phyloP scores from a whole-genome alignment of 768 basidiomycete genomes.

The Russula sp. region DNA sequence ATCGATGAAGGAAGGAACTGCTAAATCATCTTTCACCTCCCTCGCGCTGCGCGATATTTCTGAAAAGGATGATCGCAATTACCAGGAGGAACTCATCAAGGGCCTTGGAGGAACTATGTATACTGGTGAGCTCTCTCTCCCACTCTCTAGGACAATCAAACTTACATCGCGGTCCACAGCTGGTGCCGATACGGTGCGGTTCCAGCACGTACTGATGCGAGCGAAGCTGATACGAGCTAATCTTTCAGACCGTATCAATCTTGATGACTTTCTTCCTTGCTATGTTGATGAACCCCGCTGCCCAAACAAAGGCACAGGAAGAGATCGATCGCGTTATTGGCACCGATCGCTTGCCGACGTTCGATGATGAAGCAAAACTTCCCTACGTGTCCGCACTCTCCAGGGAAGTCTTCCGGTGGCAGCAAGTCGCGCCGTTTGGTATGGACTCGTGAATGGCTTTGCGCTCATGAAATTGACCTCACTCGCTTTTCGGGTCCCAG shows the following conservation, averaged over 20 bases:
- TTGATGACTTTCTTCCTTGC: slow-evolving; percentile 25
- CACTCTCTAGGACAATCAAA: not conserved
- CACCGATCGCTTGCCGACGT: slow-evolving; percentile 26
- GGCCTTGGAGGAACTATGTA: slow-evolving; percentile 20
- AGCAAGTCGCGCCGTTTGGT: slow-evolving; percentile 25
- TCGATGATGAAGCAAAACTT: slow-evolving; percentile 25
- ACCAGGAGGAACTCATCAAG: slow-evolving; percentile 26
- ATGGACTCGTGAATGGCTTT: not conserved
- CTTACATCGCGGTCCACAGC: slow-evolving; percentile 8
- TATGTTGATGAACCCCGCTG: slow-evolving; percentile 26
- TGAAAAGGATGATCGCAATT: slow-evolving; percentile 21
- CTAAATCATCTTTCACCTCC: slow-evolving; percentile 18
- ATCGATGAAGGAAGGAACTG: slow-evolving; percentile 17
- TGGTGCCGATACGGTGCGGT: slow-evolving; percentile 24
- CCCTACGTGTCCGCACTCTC: slow-evolving; percentile 26
- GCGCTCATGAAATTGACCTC: not conserved
- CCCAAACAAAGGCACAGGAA: slow-evolving; percentile 24
- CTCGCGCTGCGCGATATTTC: slow-evolving; percentile 21
- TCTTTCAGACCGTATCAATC: slow-evolving; percentile 21
- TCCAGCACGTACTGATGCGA: not conserved
- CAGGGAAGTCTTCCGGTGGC: slow-evolving; percentile 28
- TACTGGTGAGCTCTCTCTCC: slow-evolving; percentile 7
- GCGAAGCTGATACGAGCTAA: not conserved
- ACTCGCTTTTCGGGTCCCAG: not conserved
- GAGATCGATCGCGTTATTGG: slow-evolving; percentile 29